Base-by-base conservation (phyloP, 805 yeast species). In the Lipomyces yamanashiensis region DNA sequence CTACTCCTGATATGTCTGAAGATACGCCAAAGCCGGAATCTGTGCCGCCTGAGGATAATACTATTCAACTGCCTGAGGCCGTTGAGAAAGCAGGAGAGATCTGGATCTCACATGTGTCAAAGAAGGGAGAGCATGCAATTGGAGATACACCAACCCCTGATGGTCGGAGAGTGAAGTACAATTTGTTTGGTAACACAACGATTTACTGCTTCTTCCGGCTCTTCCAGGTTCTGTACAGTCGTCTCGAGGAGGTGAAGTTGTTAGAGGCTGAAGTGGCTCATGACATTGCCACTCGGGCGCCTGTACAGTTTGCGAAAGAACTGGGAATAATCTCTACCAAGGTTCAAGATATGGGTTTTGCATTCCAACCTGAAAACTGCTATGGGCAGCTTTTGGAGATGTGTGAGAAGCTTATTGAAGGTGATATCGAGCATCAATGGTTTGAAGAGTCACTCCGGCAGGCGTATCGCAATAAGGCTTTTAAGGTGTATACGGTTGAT, bases 401-500 rank as follows among this genome's bases (percentile, higher is more conserved):
- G 61, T 85, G 96, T 63, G 90, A 85, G 68, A 84, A 85, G 67
- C 80, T 91, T 57, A 88, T 95, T 68, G 95, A 90, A 69, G 96
- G 96, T 36, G 95, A 91, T 43, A 78, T 95, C 54, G 99, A 95
- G 73, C 96, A 90, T 67, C 95, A 88, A 75, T 87, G 92, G 88
- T 96, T 89, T 75, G 99, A 95, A 78, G 99, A 95, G 76, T 84
- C 96, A 17, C 78, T 95, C 63, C 90, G 99, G 67, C 98, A 93
- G 80, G 97, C 96, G 0, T 95, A 89, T 79, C 85, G 95, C 72
- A 95, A 93, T 77, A 88, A 87, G 66, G 99, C 98, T 0, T 95
- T 89, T 79, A 91, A 91, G 75, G 78, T 95, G 61, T 93, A 92
- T 78, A 93, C 98, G 1, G 83, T 95, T 66, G 98, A 95, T 75